phyloP scores from a whole-genome alignment of 2,329 filamentous ascomycete species.

The Blumeria hordei region DNA sequence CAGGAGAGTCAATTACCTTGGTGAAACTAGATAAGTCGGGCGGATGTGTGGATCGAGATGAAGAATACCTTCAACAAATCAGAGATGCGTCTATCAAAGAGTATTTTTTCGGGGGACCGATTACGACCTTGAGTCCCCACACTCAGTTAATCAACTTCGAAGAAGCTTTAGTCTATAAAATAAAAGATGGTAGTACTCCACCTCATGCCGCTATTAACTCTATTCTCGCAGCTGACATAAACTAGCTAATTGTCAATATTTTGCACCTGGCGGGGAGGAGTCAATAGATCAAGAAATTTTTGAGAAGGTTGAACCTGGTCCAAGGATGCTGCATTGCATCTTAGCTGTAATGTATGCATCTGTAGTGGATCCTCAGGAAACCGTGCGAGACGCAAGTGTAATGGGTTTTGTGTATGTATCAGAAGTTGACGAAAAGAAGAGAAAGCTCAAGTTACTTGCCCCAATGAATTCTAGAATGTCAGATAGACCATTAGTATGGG shows the following conservation, averaged over 20 bases:
- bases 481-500: slow-evolving; percentile 59
- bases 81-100: slow-evolving; percentile 61
- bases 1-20: slow-evolving; percentile 47
- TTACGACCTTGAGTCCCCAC: slow-evolving; percentile 59
- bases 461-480: slow-evolving; percentile 67
- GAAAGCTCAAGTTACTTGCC: slow-evolving; percentile 56
- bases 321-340: slow-evolving; percentile 54
- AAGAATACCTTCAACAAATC: slow-evolving; percentile 45
- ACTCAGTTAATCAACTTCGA: slow-evolving; percentile 66
- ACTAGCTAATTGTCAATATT: slow-evolving; percentile 13
- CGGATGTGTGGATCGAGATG: slow-evolving; percentile 57
- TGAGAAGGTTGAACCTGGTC: slow-evolving; percentile 38
- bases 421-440: slow-evolving; percentile 68
- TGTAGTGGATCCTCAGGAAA: slow-evolving; percentile 40
- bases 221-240: slow-evolving; percentile 3
- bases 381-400: slow-evolving; percentile 57
- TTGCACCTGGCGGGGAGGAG: slow-evolving; percentile 14
- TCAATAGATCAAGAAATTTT: slow-evolving; percentile 20
- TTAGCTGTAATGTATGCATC: slow-evolving; percentile 66
- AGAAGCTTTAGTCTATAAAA: slow-evolving; percentile 47
- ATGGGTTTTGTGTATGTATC: slow-evolving; percentile 87
- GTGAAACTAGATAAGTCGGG: slow-evolving; percentile 65
- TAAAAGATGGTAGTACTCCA: slow-evolving; percentile 28
- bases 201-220: not conserved
- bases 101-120: slow-evolving; percentile 78